Percentiles rank a stretch among this genome's conserved stretches.
phyloP scores from a whole-genome alignment of 768 basidiomycete species.

The Lactifluus subvellereus region DNA sequence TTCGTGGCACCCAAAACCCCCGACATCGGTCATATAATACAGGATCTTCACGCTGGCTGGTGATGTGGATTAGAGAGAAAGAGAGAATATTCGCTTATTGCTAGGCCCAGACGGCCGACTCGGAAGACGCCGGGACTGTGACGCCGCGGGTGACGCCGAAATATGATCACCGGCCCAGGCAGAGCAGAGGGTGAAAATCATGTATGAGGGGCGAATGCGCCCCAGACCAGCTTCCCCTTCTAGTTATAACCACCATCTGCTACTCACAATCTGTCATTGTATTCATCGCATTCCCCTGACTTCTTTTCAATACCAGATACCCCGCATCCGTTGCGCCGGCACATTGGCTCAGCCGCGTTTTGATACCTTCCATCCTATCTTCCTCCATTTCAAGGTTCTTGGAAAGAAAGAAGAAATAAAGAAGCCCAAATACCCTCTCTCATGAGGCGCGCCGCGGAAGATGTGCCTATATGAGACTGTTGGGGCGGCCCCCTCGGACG shows the following conservation, averaged over 20 bases:
- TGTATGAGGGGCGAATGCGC: no score
- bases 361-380: slow-evolving; percentile 53
- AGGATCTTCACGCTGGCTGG: no score
- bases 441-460: slow-evolving; percentile 56
- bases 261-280: background rate
- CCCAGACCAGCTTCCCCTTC: background rate
- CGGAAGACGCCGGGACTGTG: no score
- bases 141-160: no score
- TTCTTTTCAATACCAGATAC: slow-evolving; percentile 70
- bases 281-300: background rate
- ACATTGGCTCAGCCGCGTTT: slow-evolving; percentile 41
- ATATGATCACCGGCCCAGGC: no score
- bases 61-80: no score
- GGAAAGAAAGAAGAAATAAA: slow-evolving; percentile 83
- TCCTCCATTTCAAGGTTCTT: slow-evolving; percentile 64
- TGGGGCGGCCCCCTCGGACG: slow-evolving; percentile 65
- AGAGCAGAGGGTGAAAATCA: no score
- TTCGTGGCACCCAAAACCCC: slow-evolving; percentile 44
- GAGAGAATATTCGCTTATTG: no score
- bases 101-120: no score
- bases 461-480: slow-evolving; percentile 58
- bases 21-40: no score
- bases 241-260: background rate
- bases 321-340: slow-evolving; percentile 74
- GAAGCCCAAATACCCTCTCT: slow-evolving; percentile 70